Evolutionary conservation across 1,284 basidiomycete genomes (phyloP).

Genomic region (Takashimella koratensis): DNA sequence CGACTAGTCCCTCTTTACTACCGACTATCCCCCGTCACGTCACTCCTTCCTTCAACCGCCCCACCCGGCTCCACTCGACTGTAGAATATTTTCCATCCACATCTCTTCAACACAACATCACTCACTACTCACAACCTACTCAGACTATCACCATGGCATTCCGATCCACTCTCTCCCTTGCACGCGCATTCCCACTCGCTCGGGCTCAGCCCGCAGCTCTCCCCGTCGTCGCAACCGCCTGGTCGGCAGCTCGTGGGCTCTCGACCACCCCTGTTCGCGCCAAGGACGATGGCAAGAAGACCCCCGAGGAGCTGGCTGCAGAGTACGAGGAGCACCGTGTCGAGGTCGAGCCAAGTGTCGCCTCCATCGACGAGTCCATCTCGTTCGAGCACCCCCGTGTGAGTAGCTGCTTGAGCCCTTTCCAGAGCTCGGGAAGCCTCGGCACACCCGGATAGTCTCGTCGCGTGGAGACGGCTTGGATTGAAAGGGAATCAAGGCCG

Average conservation of each 20-base stretch:
- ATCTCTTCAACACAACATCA: too few relatives aligned
- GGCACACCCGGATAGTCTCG: neutral
- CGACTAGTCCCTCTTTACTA: too few relatives aligned
- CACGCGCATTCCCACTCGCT: neutral
- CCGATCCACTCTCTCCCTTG: slow-evolving; percentile 5
- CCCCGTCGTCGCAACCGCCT: neutral
- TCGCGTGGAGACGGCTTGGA: neutral
- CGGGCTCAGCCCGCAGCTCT: too few relatives aligned
- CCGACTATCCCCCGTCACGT: too few relatives aligned
- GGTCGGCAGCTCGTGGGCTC: slow-evolving; percentile 5
- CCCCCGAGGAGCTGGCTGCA: slow-evolving; percentile 9
- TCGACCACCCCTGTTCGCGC: slow-evolving; percentile 2
- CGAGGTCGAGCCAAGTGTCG: slow-evolving; percentile 33
- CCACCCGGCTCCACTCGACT: too few relatives aligned
- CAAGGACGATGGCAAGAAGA: slow-evolving; percentile 6
- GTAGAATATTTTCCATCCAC: too few relatives aligned
- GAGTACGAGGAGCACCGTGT: slow-evolving; percentile 39
- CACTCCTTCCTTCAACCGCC: too few relatives aligned
- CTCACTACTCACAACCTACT: too few relatives aligned
- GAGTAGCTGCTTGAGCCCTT: too few relatives aligned
- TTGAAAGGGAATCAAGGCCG: too few relatives aligned
- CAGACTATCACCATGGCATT: slow-evolving; percentile 7
- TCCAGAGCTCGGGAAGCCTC: too few relatives aligned
- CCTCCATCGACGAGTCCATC: slow-evolving; percentile 31
- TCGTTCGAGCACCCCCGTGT: slow-evolving; percentile 35